phyloP scores from a whole-genome alignment of 768 basidiomycete genomes.

The Kwoniella dejecticola region DNA sequence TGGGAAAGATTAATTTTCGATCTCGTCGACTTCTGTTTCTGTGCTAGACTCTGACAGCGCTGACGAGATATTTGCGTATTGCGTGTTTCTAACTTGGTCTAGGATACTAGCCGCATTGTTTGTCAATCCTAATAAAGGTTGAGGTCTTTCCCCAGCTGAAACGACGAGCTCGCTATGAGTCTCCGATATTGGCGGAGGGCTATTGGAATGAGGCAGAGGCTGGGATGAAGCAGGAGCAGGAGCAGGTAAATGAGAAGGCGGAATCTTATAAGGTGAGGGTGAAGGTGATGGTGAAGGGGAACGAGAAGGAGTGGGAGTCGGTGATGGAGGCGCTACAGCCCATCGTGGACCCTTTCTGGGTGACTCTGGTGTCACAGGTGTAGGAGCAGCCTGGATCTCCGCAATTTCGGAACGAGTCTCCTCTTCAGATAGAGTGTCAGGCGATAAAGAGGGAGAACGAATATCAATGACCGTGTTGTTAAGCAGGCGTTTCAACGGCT shows the following conservation, averaged over 20 bases:
- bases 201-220: too few relatives aligned
- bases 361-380: background rate
- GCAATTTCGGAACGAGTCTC: background rate
- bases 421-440: conserved; percentile 12
- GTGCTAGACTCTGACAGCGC: too few relatives aligned
- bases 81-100: too few relatives aligned
- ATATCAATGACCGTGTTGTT: conserved; percentile 4
- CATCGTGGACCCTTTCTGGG: conserved; percentile 4
- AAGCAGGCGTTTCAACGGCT: too few relatives aligned
- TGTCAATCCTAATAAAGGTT: too few relatives aligned
- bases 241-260: background rate
- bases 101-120: too few relatives aligned
- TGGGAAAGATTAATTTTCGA: too few relatives aligned
- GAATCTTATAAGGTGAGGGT: background rate
- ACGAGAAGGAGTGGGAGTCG: background rate
- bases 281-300: conserved; percentile 3
- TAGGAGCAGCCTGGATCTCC: background rate
- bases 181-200: too few relatives aligned
- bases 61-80: too few relatives aligned
- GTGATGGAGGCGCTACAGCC: conserved; percentile 5
- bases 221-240: background rate
- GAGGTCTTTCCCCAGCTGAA: too few relatives aligned
- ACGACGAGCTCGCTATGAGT: too few relatives aligned
- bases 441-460: conserved; percentile 9
- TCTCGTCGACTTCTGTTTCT: too few relatives aligned